Percentiles rank a stretch among this genome's conserved stretches.
These are phyloP conservation scores for Botrytis deweyae DNA, from an alignment of 2,329 filamentous ascomycete genomes.

Conservation along the genomic window DNA sequence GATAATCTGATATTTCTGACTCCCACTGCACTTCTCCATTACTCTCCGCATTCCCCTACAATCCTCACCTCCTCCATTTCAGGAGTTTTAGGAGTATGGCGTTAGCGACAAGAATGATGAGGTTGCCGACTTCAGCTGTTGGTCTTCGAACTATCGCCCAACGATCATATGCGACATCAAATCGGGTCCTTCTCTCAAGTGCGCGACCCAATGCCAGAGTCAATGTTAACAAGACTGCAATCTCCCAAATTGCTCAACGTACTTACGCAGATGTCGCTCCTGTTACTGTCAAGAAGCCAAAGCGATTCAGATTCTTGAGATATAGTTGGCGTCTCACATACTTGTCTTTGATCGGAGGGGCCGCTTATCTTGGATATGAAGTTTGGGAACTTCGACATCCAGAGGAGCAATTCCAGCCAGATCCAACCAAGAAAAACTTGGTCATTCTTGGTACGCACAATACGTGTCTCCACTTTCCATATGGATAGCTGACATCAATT, in stretches of 20 bases:
- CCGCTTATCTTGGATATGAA: slow-evolving; percentile 73
- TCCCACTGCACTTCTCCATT: not conserved
- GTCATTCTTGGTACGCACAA: slow-evolving; percentile 77
- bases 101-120: slow-evolving; percentile 38
- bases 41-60: slow-evolving; percentile 3
- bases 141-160: slow-evolving; percentile 33
- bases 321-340: slow-evolving; percentile 85
- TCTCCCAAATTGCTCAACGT: slow-evolving; percentile 46
- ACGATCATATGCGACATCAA: slow-evolving; percentile 35
- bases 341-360: slow-evolving; percentile 66
- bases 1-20: slow-evolving; percentile 2
- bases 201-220: slow-evolving; percentile 33
- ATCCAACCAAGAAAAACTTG: slow-evolving; percentile 92
- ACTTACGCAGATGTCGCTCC: slow-evolving; percentile 45
- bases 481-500: slow-evolving; percentile 23
- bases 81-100: slow-evolving; percentile 35
- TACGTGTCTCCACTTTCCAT: slow-evolving; percentile 2
- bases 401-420: slow-evolving; percentile 71
- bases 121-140: slow-evolving; percentile 37
- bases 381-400: slow-evolving; percentile 84
- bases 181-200: slow-evolving; percentile 30
- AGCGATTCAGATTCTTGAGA: slow-evolving; percentile 67
- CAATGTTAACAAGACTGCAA: slow-evolving; percentile 30
- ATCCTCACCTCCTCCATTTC: not conserved
- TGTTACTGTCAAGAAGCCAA: slow-evolving; percentile 48